Conservation (phyloP, 129 eudicot genomes). For the Tagetes erecta region DNA sequence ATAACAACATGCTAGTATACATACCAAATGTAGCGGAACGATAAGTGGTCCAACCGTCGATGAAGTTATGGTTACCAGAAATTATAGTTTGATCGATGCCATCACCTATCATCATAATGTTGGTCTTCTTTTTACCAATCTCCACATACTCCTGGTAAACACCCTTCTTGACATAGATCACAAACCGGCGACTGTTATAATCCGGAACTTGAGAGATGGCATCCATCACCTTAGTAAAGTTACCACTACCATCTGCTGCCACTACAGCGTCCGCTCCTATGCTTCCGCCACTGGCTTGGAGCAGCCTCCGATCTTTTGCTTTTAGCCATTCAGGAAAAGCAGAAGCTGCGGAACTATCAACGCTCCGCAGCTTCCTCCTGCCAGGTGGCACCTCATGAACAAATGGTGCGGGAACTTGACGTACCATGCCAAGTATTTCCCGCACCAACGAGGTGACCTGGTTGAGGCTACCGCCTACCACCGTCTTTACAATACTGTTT, state of each 20-base stretch:
- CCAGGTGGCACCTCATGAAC: neutral
- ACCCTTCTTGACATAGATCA: constrained; percentile 79
- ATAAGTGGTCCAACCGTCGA: constrained; percentile 88
- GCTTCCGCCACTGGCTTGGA: constrained; percentile 35
- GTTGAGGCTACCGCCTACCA: constrained; percentile 49
- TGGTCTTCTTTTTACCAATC: constrained; percentile 63
- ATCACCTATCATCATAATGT: constrained; percentile 82
- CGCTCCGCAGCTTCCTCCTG: constrained; percentile 25
- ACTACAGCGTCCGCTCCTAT: constrained; percentile 59
- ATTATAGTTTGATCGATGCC: constrained; percentile 75
- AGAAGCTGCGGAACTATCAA: no score
- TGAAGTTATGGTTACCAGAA: constrained; percentile 60
- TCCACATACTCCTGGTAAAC: constrained; percentile 76
- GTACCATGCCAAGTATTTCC: constrained; percentile 47
- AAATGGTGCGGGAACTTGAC: neutral
- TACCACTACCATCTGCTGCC: constrained; percentile 75
- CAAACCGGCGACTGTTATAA: constrained; percentile 40
- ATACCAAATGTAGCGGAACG: constrained; percentile 88
- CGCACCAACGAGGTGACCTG: constrained; percentile 58
- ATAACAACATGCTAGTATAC: neutral
- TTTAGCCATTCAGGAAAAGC: constrained; percentile 62
- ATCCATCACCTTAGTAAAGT: constrained; percentile 55
- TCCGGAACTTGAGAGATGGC: constrained; percentile 63
- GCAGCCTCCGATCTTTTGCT: constrained; percentile 47
- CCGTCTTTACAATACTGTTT: constrained; percentile 45